These are phyloP conservation scores for Alternaria novae-zelandiae DNA, from an alignment of 2,329 filamentous ascomycete genomes.

Conservation along the genomic window DNA sequence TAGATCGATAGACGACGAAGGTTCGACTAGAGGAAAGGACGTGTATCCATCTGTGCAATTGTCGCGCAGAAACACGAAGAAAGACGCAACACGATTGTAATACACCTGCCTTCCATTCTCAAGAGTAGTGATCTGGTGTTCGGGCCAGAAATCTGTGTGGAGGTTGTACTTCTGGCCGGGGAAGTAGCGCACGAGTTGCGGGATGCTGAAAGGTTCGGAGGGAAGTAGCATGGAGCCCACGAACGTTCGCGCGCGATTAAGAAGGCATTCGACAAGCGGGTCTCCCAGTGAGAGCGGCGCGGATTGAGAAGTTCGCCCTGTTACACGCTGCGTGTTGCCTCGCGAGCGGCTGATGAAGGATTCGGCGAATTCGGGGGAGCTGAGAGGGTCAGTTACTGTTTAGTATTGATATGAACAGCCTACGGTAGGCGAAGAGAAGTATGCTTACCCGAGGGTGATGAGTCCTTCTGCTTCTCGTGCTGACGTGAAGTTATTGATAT, in stretches of 20 bases:
- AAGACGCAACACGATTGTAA: conserved; percentile 31
- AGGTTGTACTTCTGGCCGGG: conserved; percentile 31
- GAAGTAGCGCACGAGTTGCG: conserved; percentile 35
- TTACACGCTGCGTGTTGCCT: conserved; percentile 21
- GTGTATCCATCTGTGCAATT: conserved; percentile 34
- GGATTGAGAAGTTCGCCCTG: conserved; percentile 32
- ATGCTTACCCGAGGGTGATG: conserved; percentile 23
- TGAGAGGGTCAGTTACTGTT: conserved; percentile 5
- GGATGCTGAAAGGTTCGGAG: conserved; percentile 28
- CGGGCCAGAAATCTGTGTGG: conserved; percentile 35
- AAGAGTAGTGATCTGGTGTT: conserved; percentile 23
- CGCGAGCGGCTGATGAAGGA: conserved; percentile 29
- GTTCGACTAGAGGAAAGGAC: conserved; percentile 28
- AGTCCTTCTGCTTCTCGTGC: conserved; percentile 27
- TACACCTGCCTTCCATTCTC: conserved; percentile 15
- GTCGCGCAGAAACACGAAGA: conserved; percentile 34
- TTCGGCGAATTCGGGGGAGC: conserved; percentile 24
- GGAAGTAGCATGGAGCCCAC: conserved; percentile 30
- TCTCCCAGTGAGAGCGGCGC: conserved; percentile 24
- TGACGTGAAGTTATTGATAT: conserved; percentile 39
- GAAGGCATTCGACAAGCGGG: conserved; percentile 32
- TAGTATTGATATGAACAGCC: background rate
- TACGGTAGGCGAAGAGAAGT: background rate
- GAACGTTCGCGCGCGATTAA: conserved; percentile 31
- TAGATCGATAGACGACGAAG: conserved; percentile 5